Percentiles rank a stretch among this genome's conserved stretches.
These are phyloP conservation scores for Thinopyrum elongatum DNA, from an alignment of 176 grass and related monocot species.

Conservation along the genomic window DNA sequence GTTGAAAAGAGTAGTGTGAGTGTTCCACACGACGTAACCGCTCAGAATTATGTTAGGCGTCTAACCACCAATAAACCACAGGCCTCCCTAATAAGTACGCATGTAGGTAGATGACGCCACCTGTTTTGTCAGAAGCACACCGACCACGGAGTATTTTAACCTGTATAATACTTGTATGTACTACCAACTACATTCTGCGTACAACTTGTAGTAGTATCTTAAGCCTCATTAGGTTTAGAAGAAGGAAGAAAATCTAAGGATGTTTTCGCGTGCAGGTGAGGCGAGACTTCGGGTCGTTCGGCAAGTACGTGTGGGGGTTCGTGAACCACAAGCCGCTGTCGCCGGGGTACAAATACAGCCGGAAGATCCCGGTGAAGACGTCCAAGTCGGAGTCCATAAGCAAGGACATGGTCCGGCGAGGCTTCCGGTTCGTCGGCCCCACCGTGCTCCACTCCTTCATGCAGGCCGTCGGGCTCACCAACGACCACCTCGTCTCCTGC, in stretches of 20 bases:
- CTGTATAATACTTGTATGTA: neutral
- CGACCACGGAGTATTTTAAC: constrained; percentile 24
- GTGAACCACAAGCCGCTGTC: constrained; percentile 81
- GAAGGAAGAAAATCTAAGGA: neutral
- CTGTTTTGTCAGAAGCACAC: neutral
- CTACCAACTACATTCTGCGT: neutral
- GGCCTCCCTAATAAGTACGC: neutral
- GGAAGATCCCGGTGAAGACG: constrained; percentile 96
- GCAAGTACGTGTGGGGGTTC: constrained; percentile 87
- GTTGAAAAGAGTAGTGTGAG: neutral
- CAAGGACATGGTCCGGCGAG: constrained; percentile 95
- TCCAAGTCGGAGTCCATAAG: constrained; percentile 98
- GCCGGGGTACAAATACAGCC: constrained; percentile 74
- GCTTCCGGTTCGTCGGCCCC: constrained; percentile 86
- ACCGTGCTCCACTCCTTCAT: constrained; percentile 96
- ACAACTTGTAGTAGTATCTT: neutral
- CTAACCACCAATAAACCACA: constrained; percentile 22
- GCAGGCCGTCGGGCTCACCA: constrained; percentile 92
- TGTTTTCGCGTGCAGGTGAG: constrained; percentile 43
- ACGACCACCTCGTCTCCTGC: constrained; percentile 96
- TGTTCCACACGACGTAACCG: neutral
- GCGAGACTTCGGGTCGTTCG: constrained; percentile 59
- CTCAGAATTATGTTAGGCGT: constrained; percentile 18
- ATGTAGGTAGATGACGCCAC: constrained; percentile 6
- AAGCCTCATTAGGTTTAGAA: neutral